These are phyloP conservation scores for Davidsoniella virescens DNA, from an alignment of 2,329 filamentous ascomycete species.

Conservation along the genomic window DNA sequence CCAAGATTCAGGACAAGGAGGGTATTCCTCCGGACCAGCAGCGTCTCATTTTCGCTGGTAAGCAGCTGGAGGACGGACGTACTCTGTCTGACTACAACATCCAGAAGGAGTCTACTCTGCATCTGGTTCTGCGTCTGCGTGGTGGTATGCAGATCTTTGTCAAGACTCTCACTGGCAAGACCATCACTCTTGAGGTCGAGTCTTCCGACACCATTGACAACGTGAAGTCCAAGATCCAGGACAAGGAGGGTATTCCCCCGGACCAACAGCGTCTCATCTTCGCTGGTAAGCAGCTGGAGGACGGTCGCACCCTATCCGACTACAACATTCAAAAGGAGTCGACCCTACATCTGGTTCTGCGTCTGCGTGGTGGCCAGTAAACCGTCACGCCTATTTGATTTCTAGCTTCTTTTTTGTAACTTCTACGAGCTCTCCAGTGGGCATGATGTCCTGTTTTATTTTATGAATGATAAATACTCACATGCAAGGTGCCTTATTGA, in stretches of 20 bases:
- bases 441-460: constrained; percentile 6
- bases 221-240: constrained; percentile 85
- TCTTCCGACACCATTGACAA: constrained; percentile 86
- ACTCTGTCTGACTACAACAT: constrained; percentile 82
- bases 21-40: constrained; percentile 93
- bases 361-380: constrained; percentile 51
- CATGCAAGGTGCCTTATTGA: neutral
- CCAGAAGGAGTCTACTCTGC: constrained; percentile 79
- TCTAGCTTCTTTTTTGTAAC: constrained; percentile 1
- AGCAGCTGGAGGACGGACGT: constrained; percentile 89
- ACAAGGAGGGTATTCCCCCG: constrained; percentile 85
- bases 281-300: constrained; percentile 83
- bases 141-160: constrained; percentile 85
- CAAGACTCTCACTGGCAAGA: constrained; percentile 82
- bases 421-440: neutral
- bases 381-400: neutral
- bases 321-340: constrained; percentile 96
- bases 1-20: constrained; percentile 96
- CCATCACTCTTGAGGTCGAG: constrained; percentile 83
- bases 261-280: constrained; percentile 92
- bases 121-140: constrained; percentile 72
- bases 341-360: constrained; percentile 64
- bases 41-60: constrained; percentile 88
- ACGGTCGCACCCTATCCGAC: constrained; percentile 77
- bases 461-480: constrained; percentile 12